phyloP scores from a whole-genome alignment of 2,329 filamentous ascomycete genomes.

The Nigrograna mackinnonii region DNA sequence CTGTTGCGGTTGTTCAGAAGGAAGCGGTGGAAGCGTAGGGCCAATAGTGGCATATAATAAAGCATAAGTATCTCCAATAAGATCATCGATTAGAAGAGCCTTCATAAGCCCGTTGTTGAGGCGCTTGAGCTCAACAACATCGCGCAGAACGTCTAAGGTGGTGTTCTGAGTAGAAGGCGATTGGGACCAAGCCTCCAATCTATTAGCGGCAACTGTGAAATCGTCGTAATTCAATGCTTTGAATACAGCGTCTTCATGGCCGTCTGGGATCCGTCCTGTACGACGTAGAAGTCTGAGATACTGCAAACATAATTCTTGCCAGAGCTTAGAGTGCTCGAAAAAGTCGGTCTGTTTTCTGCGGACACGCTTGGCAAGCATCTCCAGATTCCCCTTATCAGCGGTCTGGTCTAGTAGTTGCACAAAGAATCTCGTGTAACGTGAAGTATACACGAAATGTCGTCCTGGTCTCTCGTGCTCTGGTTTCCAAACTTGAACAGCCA shows the following conservation, averaged over 20 bases:
- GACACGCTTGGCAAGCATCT: slow-evolving; percentile 76
- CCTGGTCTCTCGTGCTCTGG: slow-evolving; percentile 84
- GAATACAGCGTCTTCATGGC: slow-evolving; percentile 68
- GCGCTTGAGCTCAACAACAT: slow-evolving; percentile 71
- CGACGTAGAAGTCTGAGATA: slow-evolving; percentile 64
- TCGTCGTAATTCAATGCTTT: slow-evolving; percentile 67
- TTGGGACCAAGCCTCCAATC: slow-evolving; percentile 63
- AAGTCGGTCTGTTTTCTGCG: slow-evolving; percentile 80
- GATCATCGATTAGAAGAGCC: slow-evolving; percentile 80
- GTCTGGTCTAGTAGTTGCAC: slow-evolving; percentile 73
- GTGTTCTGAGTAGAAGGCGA: slow-evolving; percentile 51
- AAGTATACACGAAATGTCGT: slow-evolving; percentile 89
- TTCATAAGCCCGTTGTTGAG: slow-evolving; percentile 90
- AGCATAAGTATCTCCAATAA: slow-evolving; percentile 90
- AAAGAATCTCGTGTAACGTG: slow-evolving; percentile 83
- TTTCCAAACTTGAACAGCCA: slow-evolving; percentile 94
- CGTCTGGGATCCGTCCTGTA: slow-evolving; percentile 59
- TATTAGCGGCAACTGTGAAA: slow-evolving; percentile 62
- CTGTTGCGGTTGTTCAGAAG: slow-evolving; percentile 41
- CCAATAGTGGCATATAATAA: slow-evolving; percentile 72
- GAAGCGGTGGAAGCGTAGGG: slow-evolving; percentile 57
- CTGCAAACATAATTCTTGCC: slow-evolving; percentile 62
- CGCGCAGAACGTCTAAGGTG: slow-evolving; percentile 65
- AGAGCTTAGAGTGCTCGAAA: slow-evolving; percentile 64
- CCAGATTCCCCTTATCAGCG: slow-evolving; percentile 74